phyloP scores from a whole-genome alignment of 2,329 filamentous ascomycete genomes.

The Penicillium hesseltinei region DNA sequence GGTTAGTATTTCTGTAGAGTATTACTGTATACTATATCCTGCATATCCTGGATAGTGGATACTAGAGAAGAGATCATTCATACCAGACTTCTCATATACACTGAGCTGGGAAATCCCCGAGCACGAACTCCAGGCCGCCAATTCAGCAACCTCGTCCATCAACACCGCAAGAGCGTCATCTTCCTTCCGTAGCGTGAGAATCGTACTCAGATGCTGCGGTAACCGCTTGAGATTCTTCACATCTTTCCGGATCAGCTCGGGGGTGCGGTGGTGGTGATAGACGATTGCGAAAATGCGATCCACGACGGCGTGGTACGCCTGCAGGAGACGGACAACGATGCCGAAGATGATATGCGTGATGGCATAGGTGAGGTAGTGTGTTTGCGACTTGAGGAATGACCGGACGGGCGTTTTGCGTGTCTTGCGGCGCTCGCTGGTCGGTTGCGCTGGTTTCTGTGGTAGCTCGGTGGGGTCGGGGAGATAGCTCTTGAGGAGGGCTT shows the following conservation, averaged over 20 bases:
- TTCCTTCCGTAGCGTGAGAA: slow-evolving; percentile 69
- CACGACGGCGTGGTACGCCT: slow-evolving; percentile 73
- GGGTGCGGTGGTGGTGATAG: slow-evolving; percentile 93
- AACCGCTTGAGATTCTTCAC: slow-evolving; percentile 70
- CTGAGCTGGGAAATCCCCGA: slow-evolving; percentile 84
- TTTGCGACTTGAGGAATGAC: slow-evolving; percentile 44
- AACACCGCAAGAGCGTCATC: slow-evolving; percentile 77
- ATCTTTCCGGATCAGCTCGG: slow-evolving; percentile 86
- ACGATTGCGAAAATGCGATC: slow-evolving; percentile 78
- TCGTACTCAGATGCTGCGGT: slow-evolving; percentile 83
- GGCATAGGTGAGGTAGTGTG: slow-evolving; percentile 47
- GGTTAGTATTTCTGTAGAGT: slow-evolving; percentile 9
- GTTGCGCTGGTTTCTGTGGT: slow-evolving; percentile 9
- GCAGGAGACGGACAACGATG: slow-evolving; percentile 77
- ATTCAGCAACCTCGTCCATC: slow-evolving; percentile 85
- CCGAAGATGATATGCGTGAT: slow-evolving; percentile 74
- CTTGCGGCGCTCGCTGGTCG: slow-evolving; percentile 25
- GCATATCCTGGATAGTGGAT: neutral
- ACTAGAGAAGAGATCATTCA: neutral
- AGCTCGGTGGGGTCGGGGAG: slow-evolving; percentile 48
- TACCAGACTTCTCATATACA: slow-evolving; percentile 89
- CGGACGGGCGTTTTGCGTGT: slow-evolving; percentile 42
- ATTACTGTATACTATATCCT: neutral
- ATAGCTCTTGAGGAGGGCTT: slow-evolving; percentile 52
- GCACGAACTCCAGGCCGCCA: slow-evolving; percentile 89